Percentiles rank a stretch among this genome's conserved stretches.
Conservation (phyloP, 1,284 basidiomycete genomes). For the Porogramme epimiltina region DNA sequence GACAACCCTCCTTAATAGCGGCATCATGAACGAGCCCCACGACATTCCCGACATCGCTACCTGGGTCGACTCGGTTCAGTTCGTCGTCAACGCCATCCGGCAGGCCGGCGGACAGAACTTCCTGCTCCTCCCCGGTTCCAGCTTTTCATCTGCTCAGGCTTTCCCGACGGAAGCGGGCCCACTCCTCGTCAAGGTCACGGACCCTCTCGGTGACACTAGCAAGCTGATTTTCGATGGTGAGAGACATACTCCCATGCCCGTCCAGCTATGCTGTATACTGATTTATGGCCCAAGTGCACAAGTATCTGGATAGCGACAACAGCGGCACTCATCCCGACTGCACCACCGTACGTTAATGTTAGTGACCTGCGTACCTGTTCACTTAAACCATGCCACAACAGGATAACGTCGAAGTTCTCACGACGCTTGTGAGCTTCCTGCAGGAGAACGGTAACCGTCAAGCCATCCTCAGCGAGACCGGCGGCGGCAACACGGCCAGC, state of each 20-base stretch:
- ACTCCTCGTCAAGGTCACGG: constrained; percentile 50
- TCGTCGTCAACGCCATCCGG: constrained; percentile 51
- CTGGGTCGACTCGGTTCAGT: constrained; percentile 50
- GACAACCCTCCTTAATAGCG: constrained; percentile 23
- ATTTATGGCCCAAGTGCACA: constrained; percentile 45
- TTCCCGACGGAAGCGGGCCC: constrained; percentile 57
- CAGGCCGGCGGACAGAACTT: constrained; percentile 48
- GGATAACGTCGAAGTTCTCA: constrained; percentile 49
- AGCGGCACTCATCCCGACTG: constrained; percentile 54
- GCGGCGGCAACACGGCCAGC: constrained; percentile 54
- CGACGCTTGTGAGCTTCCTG: constrained; percentile 48
- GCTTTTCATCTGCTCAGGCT: constrained; percentile 45
- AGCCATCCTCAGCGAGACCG: constrained; percentile 60
- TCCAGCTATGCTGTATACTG: constrained; percentile 13
- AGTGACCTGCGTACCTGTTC: neutral
- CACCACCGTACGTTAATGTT: constrained; percentile 35
- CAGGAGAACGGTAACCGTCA: constrained; percentile 51
- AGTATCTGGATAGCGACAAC: constrained; percentile 63
- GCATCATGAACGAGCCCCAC: constrained; percentile 58
- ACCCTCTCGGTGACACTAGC: constrained; percentile 50
- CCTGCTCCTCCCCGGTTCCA: constrained; percentile 48
- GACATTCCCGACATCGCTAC: constrained; percentile 42
- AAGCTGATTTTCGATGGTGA: constrained; percentile 59
- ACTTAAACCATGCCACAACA: constrained; percentile 3
- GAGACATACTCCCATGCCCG: neutral